Conservation (phyloP, 2,329 filamentous ascomycete genomes). For the Chaetomium sp. region DNA sequence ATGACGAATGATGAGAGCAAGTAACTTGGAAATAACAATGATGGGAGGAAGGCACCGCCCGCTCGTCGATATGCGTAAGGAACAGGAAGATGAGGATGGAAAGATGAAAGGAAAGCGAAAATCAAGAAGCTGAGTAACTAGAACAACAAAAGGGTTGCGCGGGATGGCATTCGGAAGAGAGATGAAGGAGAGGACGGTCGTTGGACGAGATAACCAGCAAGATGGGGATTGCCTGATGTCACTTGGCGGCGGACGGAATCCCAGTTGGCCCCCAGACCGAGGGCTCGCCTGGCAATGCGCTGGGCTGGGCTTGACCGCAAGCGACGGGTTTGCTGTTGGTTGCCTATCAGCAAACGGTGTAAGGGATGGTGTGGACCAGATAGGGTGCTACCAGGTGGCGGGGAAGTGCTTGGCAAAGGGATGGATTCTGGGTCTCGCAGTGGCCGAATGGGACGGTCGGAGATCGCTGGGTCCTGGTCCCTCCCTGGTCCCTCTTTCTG, state of each 20-base stretch:
- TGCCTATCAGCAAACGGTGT: constrained; percentile 15
- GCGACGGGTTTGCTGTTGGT: constrained; percentile 18
- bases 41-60: constrained; percentile 21
- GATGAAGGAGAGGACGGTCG: background rate
- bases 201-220: constrained; percentile 4
- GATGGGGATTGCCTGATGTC: constrained; percentile 11
- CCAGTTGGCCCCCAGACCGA: constrained; percentile 7
- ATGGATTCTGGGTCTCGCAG: background rate
- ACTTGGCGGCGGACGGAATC: constrained; percentile 8
- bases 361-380: constrained; percentile 7
- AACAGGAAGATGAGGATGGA: background rate
- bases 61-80: constrained; percentile 20
- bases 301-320: constrained; percentile 7
- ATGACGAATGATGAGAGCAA: constrained; percentile 23
- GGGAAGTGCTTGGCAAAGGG: constrained; percentile 20
- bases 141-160: constrained; percentile 5
- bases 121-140: background rate
- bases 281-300: constrained; percentile 10
- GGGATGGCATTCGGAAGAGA: background rate
- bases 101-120: constrained; percentile 10
- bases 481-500: too few relatives aligned
- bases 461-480: background rate
- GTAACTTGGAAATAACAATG: constrained; percentile 6
- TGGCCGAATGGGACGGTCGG: background rate
- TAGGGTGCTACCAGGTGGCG: constrained; percentile 27